Evolutionary conservation across 2,329 filamentous ascomycete species (phyloP).

Genomic region (Sarocladiaceae sp.): DNA sequence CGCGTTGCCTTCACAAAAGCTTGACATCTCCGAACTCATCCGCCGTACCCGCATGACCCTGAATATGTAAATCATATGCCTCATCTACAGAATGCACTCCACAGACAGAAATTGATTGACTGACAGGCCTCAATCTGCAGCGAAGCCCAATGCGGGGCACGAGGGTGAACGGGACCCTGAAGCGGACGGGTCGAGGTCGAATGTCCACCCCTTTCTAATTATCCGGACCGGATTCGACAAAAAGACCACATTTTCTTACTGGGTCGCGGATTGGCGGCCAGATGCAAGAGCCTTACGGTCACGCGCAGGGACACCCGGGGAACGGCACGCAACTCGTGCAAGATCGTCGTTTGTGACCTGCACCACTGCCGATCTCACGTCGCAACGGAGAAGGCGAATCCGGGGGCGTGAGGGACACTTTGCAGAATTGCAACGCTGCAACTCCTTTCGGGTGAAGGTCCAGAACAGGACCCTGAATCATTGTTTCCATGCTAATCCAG

Average conservation of each 20-base stretch:
- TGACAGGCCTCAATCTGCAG: neutral
- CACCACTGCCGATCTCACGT: neutral
- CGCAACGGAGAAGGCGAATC: neutral
- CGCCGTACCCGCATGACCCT: conserved; percentile 4
- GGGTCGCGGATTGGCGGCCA: neutral
- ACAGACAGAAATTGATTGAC: neutral
- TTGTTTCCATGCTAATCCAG: neutral
- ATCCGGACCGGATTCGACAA: neutral
- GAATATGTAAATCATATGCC: neutral
- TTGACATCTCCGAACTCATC: neutral
- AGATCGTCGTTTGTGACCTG: neutral
- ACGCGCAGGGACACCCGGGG: neutral
- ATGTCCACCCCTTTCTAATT: neutral
- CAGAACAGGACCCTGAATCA: neutral
- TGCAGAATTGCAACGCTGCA: neutral
- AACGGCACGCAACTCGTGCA: neutral
- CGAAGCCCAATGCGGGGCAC: neutral
- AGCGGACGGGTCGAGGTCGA: neutral
- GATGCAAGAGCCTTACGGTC: neutral
- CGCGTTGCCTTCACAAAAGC: neutral
- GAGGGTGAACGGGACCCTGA: neutral
- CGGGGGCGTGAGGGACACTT: too few relatives aligned
- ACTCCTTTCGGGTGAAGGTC: neutral
- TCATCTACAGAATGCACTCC: neutral
- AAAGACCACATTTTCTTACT: neutral